Conservation (phyloP, 192 early-diverging fungal genomes). For the Backusella liffmaniae region DNA sequence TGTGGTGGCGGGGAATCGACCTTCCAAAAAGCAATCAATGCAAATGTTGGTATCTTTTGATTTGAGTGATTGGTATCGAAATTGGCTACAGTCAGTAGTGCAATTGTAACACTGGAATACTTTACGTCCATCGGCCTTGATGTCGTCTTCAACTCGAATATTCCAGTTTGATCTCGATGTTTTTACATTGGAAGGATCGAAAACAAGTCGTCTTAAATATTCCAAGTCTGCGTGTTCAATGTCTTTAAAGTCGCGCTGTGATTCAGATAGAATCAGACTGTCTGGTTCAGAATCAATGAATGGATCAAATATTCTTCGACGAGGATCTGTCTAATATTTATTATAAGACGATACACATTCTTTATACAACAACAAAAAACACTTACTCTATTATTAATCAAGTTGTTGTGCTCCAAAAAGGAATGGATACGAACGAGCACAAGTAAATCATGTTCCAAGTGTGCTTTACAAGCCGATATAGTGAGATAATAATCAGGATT, state of each 20-base stretch:
- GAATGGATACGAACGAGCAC: conserved; percentile 93
- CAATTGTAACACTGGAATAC: conserved; percentile 79
- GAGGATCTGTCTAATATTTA: conserved; percentile 76
- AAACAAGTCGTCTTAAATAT: conserved; percentile 30
- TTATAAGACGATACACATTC: neutral
- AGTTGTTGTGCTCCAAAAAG: conserved; percentile 92
- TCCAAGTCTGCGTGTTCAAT: conserved; percentile 19
- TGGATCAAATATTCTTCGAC: conserved; percentile 87
- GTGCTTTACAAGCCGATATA: conserved; percentile 89
- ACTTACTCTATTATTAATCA: conserved; percentile 93
- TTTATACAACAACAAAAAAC: neutral
- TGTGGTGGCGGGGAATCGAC: conserved; percentile 83
- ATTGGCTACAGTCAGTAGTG: conserved; percentile 73
- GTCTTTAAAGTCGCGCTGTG: conserved; percentile 18
- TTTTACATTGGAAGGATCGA: conserved; percentile 46
- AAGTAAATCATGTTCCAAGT: conserved; percentile 92
- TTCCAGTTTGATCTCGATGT: conserved; percentile 21
- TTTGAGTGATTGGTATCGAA: conserved; percentile 83
- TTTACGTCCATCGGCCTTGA: conserved; percentile 44
- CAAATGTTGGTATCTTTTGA: conserved; percentile 76
- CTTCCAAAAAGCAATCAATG: conserved; percentile 86
- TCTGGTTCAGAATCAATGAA: conserved; percentile 87
- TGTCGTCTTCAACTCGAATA: conserved; percentile 33
- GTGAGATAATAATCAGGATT: conserved; percentile 93
- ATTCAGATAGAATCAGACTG: conserved; percentile 74